Evolutionary conservation across 805 yeast genomes (phyloP), one percentile per base, ranked within the genome.

Genomic region (Vanderwaltozyma tropicalis): DNA sequence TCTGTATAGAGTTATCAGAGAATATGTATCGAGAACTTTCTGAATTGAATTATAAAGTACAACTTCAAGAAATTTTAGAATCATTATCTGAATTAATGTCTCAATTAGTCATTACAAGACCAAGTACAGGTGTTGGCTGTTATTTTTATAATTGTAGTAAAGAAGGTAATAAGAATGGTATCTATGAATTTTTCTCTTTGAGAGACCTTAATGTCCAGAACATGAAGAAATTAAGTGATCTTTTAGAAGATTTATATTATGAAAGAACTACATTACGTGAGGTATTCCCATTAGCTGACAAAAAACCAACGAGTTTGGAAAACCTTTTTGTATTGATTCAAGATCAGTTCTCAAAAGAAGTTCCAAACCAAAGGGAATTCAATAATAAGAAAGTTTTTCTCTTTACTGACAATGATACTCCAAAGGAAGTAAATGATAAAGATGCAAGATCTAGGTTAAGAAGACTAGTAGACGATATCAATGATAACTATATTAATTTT

Each of bases 391-490:
- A 80, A 48, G 59, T 84, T 3, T 71, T 85, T 45, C 61, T 86
- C 52, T 74, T 87, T 50, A 84, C 95, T 0, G 81, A 79, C 52
- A 76, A 80, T 53, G 92, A 81, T 46, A 59, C 59, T 32, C 96
- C 96, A 0, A 70, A 62, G 44, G 64, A 66, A 37, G 62, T 63
- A 20, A 48, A 62, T 7, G 63, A 68, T 13, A 40, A 49, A 2
- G 63, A 53, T 6, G 60, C 66, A 3, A 69, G 69, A 47, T 65
- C 64, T 32, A 62, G 72, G 5, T 61, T 84, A 18, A 69, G 78
- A 45, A 72, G 71, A 15, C 63, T 78, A 5, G 67, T 80, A 12
- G 68, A 69, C 28, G 92, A 82, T 55, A 32, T 35, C 4, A 71
- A 72, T 39, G 74, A 74, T 37, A 62, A 67, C 14, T 61, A 58